Conservation (phyloP, 2,329 filamentous ascomycete species). For the Sporothrix brasiliensis region DNA sequence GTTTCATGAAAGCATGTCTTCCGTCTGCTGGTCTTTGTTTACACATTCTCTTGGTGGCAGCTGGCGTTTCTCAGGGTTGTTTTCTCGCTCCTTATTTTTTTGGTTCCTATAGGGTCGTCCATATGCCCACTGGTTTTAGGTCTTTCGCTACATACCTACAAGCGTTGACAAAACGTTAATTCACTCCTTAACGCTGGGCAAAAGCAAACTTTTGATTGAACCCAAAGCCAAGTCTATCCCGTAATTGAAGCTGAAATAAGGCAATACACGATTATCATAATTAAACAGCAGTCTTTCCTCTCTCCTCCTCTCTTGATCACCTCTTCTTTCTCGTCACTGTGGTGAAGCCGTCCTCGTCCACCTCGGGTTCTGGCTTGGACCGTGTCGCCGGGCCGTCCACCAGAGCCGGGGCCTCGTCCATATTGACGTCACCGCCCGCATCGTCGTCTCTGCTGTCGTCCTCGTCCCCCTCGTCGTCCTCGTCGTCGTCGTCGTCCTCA, state of each 20-base stretch:
- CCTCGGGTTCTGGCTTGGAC: conserved; percentile 68
- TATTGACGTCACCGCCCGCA: conserved; percentile 56
- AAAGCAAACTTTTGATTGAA: conserved; percentile 6
- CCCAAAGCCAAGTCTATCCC: conserved; percentile 7
- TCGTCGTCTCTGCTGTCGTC: conserved; percentile 37
- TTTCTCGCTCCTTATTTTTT: background rate
- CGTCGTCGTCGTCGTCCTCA: conserved; percentile 56
- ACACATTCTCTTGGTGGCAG: background rate
- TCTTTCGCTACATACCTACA: background rate
- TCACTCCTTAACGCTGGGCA: background rate
- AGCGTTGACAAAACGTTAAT: background rate
- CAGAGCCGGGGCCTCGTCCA: conserved; percentile 69
- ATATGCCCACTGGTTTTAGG: background rate
- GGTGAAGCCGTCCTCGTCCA: conserved; percentile 82
- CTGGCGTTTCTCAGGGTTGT: conserved; percentile 17
- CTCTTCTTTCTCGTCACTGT: conserved; percentile 72
- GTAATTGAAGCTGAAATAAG: background rate
- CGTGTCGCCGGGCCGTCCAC: conserved; percentile 47
- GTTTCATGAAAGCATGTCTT: background rate
- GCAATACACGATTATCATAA: background rate
- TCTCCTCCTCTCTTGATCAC: conserved; percentile 39
- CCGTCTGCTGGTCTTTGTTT: conserved; percentile 20
- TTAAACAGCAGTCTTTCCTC: background rate
- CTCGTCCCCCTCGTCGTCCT: conserved; percentile 59
- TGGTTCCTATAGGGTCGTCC: background rate